Evolutionary conservation across 345 rosid genomes (phyloP).

Genomic region (Eucalyptus paniculata): DNA sequence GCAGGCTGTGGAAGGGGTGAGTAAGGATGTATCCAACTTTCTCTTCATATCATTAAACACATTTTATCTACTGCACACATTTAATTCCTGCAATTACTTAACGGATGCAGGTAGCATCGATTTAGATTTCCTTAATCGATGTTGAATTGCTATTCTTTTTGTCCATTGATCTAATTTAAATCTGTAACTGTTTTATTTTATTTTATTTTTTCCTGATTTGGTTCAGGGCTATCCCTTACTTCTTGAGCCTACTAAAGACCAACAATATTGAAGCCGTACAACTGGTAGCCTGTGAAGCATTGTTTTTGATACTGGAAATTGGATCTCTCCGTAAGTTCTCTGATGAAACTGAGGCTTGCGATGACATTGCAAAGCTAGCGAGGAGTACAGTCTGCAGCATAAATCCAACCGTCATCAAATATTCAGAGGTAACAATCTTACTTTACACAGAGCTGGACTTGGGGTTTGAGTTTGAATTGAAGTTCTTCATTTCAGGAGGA

Average conservation of each 20-base stretch:
- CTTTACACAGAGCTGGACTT: background rate
- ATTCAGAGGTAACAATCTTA: background rate
- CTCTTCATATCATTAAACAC: background rate
- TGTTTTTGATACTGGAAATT: background rate
- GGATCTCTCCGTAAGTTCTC: background rate
- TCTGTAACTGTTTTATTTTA: background rate
- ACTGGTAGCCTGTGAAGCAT: background rate
- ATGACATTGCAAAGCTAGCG: background rate
- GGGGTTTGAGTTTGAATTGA: background rate
- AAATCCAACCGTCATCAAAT: background rate
- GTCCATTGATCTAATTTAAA: background rate
- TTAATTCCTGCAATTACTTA: background rate
- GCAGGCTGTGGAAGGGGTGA: slow-evolving; percentile 1
- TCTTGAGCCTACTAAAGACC: background rate
- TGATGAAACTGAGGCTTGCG: background rate
- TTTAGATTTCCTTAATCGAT: background rate
- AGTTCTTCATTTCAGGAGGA: background rate
- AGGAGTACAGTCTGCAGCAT: background rate
- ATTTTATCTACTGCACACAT: background rate
- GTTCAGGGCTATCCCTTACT: background rate
- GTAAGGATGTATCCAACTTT: background rate
- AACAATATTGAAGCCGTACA: background rate
- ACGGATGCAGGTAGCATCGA: background rate
- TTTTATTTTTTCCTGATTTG: background rate
- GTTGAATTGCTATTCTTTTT: background rate